phyloP scores from a whole-genome alignment of 1,284 basidiomycete species.

The Heterobasidion occidentale region DNA sequence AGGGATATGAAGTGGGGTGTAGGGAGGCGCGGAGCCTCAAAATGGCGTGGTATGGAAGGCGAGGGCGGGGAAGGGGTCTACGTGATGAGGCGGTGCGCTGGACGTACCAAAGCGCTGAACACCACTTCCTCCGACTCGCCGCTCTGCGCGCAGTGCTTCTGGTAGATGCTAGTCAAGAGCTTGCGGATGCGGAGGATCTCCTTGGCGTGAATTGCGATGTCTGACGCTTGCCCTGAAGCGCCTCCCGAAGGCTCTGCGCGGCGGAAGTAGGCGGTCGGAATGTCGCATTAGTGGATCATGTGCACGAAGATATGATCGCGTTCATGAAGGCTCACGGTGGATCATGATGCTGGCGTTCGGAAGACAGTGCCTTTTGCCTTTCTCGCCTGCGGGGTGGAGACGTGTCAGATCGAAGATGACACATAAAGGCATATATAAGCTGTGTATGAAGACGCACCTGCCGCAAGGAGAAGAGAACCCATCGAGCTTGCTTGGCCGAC shows the following conservation, averaged over 20 bases:
- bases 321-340: conserved; percentile 60
- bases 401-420: conserved; percentile 3
- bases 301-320: neutral
- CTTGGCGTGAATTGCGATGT: conserved; percentile 90
- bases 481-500: conserved; percentile 90
- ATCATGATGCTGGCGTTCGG: conserved; percentile 96
- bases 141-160: conserved; percentile 62
- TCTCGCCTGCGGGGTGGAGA: conserved; percentile 41
- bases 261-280: neutral
- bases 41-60: neutral
- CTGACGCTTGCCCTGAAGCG: conserved; percentile 86
- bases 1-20: conserved; percentile 2
- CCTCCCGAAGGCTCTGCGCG: conserved; percentile 85
- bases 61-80: too few relatives aligned
- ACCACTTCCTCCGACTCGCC: conserved; percentile 59
- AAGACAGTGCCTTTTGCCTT: conserved; percentile 81
- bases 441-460: conserved; percentile 35
- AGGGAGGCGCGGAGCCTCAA: neutral
- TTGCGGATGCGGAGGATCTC: conserved; percentile 86
- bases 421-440: too few relatives aligned
- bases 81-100: neutral
- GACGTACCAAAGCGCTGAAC: conserved; percentile 69
- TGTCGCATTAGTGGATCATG: neutral
- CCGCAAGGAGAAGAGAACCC: conserved; percentile 85
- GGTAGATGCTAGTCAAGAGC: conserved; percentile 79